Conservation (phyloP, 305 asterid species). For the Fraxinus sp. region DNA sequence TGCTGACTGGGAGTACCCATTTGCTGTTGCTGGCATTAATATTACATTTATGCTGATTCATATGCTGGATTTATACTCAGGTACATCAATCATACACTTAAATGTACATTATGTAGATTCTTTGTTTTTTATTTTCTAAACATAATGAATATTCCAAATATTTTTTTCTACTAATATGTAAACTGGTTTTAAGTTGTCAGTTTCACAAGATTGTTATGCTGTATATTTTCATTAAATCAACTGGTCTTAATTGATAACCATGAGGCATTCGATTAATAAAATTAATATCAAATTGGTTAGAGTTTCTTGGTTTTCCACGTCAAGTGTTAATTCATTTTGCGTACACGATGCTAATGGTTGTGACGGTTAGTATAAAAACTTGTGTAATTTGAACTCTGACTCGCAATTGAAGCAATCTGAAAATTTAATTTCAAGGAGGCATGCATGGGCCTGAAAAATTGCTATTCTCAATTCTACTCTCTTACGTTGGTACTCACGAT, state of each 20-base stretch:
- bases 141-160: neutral
- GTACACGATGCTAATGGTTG: neutral
- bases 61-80: constrained; percentile 82
- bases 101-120: neutral
- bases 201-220: neutral
- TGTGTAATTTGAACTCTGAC: neutral
- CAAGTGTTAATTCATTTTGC: neutral
- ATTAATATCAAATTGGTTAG: neutral
- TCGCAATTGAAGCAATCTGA: neutral
- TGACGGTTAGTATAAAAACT: neutral
- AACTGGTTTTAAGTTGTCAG: neutral
- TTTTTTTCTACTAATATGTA: neutral
- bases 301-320: neutral
- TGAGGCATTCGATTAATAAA: neutral
- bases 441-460: neutral
- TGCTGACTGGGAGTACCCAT: constrained; percentile 91
- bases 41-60: constrained; percentile 83
- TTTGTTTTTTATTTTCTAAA: neutral
- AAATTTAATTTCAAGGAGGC: neutral
- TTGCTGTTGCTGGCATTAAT: constrained; percentile 91
- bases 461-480: neutral
- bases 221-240: neutral
- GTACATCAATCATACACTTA: constrained; percentile 25
- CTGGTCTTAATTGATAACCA: neutral
- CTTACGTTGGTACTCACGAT: neutral